Evolutionary conservation across 108 stramenopile genomes (phyloP).

Genomic region (Nitzschia inconspicua): DNA sequence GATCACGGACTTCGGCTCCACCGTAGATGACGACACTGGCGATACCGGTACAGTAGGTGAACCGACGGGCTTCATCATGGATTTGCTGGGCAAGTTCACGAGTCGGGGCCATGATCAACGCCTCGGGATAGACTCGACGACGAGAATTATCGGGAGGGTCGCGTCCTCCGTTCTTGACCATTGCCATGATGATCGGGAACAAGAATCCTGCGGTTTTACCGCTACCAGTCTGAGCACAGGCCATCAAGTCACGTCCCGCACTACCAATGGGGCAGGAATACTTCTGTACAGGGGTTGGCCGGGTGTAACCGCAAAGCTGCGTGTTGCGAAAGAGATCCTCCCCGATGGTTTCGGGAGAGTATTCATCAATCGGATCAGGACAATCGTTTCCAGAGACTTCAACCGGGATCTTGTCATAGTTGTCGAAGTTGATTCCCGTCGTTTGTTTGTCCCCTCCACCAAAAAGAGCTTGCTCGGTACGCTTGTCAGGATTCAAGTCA

Average conservation of each 20-base stretch:
- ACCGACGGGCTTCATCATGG: conserved; percentile 94
- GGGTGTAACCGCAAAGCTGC: conserved; percentile 88
- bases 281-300: conserved; percentile 98
- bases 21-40: conserved; percentile 94
- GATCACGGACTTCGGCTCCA: conserved; percentile 93
- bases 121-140: conserved; percentile 72
- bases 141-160: conserved; percentile 52
- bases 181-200: conserved; percentile 94
- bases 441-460: conserved; percentile 79
- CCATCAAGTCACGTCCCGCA: conserved; percentile 94
- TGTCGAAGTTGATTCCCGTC: conserved; percentile 99
- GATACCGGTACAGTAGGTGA: conserved; percentile 95
- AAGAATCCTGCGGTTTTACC: conserved; percentile 98
- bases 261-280: conserved; percentile 94
- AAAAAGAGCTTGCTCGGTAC: conserved; percentile 74
- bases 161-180: conserved; percentile 78
- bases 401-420: conserved; percentile 98
- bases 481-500: conserved; percentile 71
- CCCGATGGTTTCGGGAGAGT: conserved; percentile 86
- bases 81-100: conserved; percentile 98
- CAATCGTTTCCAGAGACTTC: conserved; percentile 83
- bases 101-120: conserved; percentile 94
- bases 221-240: conserved; percentile 93
- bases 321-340: conserved; percentile 87
- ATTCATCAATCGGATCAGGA: conserved; percentile 91